Evolutionary conservation across 1,139 yeast species (phyloP).

Genomic region (Hyphopichia fennica): DNA sequence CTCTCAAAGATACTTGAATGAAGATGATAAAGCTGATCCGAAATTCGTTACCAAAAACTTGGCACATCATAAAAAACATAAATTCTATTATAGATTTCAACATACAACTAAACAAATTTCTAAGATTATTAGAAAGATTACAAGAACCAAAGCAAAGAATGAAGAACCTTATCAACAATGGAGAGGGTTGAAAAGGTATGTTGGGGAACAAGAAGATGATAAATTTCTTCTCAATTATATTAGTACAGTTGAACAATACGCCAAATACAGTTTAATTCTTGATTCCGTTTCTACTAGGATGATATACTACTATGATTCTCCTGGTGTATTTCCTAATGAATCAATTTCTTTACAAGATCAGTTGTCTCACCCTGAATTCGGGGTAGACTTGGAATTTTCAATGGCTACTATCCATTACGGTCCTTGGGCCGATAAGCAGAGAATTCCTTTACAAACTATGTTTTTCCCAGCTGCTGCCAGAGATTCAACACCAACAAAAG

Average conservation of each 20-base stretch:
- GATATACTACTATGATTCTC: conserved; percentile 66
- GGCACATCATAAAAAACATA: conserved; percentile 20
- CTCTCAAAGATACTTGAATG: conserved; percentile 11
- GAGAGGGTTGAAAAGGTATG: conserved; percentile 45
- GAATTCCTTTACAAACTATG: conserved; percentile 62
- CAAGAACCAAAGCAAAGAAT: conserved; percentile 6
- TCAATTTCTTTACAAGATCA: conserved; percentile 10
- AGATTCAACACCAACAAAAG: conserved; percentile 50
- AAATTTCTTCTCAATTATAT: conserved; percentile 30
- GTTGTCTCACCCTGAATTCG: conserved; percentile 59
- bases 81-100: conserved; percentile 23
- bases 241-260: conserved; percentile 65
- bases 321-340: conserved; percentile 56
- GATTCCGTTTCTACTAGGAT: conserved; percentile 59
- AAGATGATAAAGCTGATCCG: conserved; percentile 5
- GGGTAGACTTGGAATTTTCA: conserved; percentile 58
- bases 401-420: conserved; percentile 81
- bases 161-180: conserved; percentile 21
- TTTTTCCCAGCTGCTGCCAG: conserved; percentile 69
- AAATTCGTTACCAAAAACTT: conserved; percentile 3
- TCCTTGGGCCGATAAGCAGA: conserved; percentile 92
- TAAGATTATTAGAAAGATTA: conserved; percentile 5
- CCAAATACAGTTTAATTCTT: conserved; percentile 72
- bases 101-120: conserved; percentile 13
- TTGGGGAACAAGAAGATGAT: conserved; percentile 34